phyloP scores from a whole-genome alignment of 305 asterid genomes.

The Rubia tinctorum region DNA sequence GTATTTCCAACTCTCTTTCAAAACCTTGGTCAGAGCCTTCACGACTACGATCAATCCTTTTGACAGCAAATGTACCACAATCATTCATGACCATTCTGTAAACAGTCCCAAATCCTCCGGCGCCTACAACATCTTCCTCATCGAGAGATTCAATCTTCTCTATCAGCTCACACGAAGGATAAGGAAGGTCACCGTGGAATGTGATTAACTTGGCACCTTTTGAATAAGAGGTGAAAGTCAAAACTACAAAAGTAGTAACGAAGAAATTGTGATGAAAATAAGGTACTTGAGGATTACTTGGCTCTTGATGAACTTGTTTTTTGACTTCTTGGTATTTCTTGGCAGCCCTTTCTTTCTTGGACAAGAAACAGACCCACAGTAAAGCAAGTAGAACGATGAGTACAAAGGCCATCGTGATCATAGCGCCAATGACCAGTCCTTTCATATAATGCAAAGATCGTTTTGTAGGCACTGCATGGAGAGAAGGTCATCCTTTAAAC shows the following conservation, averaged over 20 bases:
- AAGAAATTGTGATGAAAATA: not conserved
- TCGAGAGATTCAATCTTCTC: constrained; percentile 91
- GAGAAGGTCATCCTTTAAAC: constrained; percentile 4
- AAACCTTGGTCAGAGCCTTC: constrained; percentile 93
- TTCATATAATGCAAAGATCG: constrained; percentile 66
- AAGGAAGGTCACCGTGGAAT: constrained; percentile 99
- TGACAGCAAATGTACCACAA: constrained; percentile 93
- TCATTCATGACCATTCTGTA: constrained; percentile 98
- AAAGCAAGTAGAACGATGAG: constrained; percentile 53
- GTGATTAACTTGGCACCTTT: constrained; percentile 89
- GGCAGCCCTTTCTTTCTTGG: constrained; percentile 85
- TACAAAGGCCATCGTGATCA: constrained; percentile 58
- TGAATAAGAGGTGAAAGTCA: not conserved
- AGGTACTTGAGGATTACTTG: constrained; percentile 42
- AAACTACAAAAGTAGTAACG: not conserved
- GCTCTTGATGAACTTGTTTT: constrained; percentile 79
- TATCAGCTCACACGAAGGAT: constrained; percentile 90
- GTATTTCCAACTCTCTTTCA: constrained; percentile 89
- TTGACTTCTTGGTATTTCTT: constrained; percentile 84
- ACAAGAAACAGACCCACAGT: constrained; percentile 60
- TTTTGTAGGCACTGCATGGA: constrained; percentile 47
- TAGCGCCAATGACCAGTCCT: constrained; percentile 82
- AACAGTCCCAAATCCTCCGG: constrained; percentile 97
- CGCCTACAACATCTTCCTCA: constrained; percentile 89
- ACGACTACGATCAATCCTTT: constrained; percentile 76